phyloP scores from a whole-genome alignment of 2,329 filamentous ascomycete species.

The Akanthomyces uredinophilus region DNA sequence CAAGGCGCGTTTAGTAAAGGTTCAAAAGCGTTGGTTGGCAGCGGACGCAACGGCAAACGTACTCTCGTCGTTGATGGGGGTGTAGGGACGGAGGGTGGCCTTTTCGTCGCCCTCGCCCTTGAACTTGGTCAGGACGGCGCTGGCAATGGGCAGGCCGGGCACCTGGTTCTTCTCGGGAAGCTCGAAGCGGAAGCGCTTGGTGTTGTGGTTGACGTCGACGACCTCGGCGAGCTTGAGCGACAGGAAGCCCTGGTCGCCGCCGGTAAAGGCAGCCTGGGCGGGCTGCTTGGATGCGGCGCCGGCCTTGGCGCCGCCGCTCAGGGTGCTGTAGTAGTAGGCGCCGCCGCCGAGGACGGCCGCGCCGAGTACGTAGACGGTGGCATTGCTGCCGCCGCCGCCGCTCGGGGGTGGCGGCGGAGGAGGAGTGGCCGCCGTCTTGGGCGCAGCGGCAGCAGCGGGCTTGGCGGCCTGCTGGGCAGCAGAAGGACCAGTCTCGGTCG shows the following conservation, averaged over 20 bases:
- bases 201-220: slow-evolving; percentile 86
- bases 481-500: slow-evolving; percentile 47
- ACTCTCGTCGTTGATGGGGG: slow-evolving; percentile 83
- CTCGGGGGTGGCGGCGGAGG: slow-evolving; percentile 40
- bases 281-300: slow-evolving; percentile 35
- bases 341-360: slow-evolving; percentile 54
- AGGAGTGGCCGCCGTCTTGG: slow-evolving; percentile 23
- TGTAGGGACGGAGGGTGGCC: slow-evolving; percentile 86
- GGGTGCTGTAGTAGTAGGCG: slow-evolving; percentile 45
- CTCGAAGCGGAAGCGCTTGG: slow-evolving; percentile 85
- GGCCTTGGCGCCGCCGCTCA: slow-evolving; percentile 39
- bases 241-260: slow-evolving; percentile 86
- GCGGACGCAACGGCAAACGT: slow-evolving; percentile 21
- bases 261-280: slow-evolving; percentile 58
- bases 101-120: slow-evolving; percentile 80
- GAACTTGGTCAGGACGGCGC: slow-evolving; percentile 88
- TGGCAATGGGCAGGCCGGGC: slow-evolving; percentile 75
- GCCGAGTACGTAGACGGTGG: slow-evolving; percentile 55
- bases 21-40: neutral
- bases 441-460: slow-evolving; percentile 44
- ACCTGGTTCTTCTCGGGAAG: slow-evolving; percentile 80
- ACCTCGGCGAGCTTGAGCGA: slow-evolving; percentile 73
- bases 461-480: slow-evolving; percentile 21
- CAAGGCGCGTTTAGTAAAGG: neutral
- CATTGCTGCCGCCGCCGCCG: slow-evolving; percentile 48